Evolutionary conservation across 345 rosid genomes (phyloP).

Genomic region (Eucalyptus marginata): DNA sequence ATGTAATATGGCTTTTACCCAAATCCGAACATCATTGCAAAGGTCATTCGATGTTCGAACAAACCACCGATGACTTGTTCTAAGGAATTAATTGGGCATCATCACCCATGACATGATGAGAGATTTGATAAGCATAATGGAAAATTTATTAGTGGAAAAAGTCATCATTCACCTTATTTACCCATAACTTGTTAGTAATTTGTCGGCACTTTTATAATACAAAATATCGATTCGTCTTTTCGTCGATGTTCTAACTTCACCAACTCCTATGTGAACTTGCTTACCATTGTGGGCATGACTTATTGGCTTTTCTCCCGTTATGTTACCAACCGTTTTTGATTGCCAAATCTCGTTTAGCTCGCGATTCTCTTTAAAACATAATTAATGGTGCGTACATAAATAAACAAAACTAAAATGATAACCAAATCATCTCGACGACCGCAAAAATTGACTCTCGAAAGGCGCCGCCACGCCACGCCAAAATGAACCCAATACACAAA

Average conservation of each 20-base stretch:
- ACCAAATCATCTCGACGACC: background rate
- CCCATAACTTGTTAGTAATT: background rate
- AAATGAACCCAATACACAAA: background rate
- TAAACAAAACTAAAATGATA: background rate
- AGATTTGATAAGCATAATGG: too few relatives aligned
- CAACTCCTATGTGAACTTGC: background rate
- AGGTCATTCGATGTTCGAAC: background rate
- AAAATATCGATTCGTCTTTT: too few relatives aligned
- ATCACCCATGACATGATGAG: background rate
- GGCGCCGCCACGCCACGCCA: background rate
- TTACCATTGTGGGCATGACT: background rate
- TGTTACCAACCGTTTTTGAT: background rate
- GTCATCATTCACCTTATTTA: background rate
- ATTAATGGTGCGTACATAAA: background rate
- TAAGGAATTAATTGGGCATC: background rate
- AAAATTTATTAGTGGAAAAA: background rate
- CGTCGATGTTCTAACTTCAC: background rate
- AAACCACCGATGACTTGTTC: background rate
- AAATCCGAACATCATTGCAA: background rate
- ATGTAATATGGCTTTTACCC: background rate
- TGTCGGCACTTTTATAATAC: background rate
- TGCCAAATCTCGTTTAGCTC: background rate
- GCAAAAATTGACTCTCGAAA: background rate
- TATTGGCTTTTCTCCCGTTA: background rate
- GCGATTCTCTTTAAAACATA: background rate